phyloP scores from a whole-genome alignment of 345 rosid genomes.

The Punica granatum region DNA sequence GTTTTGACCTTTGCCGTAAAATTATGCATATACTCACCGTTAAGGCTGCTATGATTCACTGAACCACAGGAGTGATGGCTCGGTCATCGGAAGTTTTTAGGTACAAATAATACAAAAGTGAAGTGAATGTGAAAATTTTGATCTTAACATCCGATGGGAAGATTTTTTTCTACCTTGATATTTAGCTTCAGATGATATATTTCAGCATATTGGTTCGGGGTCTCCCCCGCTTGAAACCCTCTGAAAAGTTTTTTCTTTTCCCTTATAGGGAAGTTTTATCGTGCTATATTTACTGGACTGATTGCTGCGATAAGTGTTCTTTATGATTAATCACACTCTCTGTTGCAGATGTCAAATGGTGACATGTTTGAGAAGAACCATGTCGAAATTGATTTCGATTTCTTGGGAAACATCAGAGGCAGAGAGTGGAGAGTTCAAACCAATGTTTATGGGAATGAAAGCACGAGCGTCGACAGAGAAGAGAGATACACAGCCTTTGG shows the following conservation, averaged over 20 bases:
- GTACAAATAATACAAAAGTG: neutral
- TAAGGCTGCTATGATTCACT: neutral
- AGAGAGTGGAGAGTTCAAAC: slow-evolving; percentile 99
- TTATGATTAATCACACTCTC: too few species aligned
- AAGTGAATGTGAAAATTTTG: neutral
- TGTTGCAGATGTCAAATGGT: slow-evolving; percentile 84
- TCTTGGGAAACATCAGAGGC: slow-evolving; percentile 96
- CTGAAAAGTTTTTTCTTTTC: neutral
- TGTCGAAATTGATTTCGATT: slow-evolving; percentile 94
- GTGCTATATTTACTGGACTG: neutral
- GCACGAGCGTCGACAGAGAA: slow-evolving; percentile 84
- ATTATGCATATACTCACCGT: neutral
- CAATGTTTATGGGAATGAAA: slow-evolving; percentile 90
- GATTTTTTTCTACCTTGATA: neutral
- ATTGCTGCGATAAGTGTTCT: neutral
- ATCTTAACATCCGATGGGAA: neutral
- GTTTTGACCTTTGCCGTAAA: neutral
- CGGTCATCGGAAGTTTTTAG: too few species aligned
- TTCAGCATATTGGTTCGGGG: neutral
- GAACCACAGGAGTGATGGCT: neutral
- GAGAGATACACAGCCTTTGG: slow-evolving; percentile 90
- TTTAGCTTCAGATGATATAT: neutral
- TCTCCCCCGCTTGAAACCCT: neutral
- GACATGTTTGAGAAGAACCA: slow-evolving; percentile 89
- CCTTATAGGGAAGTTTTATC: neutral